A percentile compares a stretch with the other conserved stretches of the same genome.
Conservation (phyloP, 129 eudicot genomes). For the Logfia minima region DNA sequence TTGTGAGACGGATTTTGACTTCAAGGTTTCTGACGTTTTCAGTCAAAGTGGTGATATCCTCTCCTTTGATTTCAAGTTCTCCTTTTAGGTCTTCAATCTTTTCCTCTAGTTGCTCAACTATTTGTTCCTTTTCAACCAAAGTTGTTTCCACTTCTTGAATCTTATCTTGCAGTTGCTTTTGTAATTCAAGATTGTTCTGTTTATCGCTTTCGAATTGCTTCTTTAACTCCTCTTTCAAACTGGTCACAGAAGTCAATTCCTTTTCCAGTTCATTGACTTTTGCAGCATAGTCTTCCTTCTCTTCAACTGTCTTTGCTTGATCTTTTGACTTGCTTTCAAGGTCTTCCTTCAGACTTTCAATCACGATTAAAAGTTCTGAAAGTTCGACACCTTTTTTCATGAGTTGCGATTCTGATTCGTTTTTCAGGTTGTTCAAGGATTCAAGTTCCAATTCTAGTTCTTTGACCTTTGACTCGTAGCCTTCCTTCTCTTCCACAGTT, state of each 20-base stretch:
- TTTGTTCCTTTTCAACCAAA: conserved; percentile 39
- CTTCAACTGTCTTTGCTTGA: conserved; percentile 46
- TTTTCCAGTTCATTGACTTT: conserved; percentile 42
- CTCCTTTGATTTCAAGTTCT: conserved; percentile 78
- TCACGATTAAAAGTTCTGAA: conserved; percentile 39
- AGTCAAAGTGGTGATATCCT: conserved; percentile 53
- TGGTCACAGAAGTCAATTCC: conserved; percentile 31
- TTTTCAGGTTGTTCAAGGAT: conserved; percentile 24
- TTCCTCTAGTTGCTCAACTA: conserved; percentile 53
- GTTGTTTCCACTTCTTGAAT: conserved; percentile 43
- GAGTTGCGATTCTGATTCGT: conserved; percentile 38
- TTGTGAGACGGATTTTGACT: conserved; percentile 77
- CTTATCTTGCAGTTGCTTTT: conserved; percentile 40
- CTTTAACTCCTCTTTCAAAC: conserved; percentile 37
- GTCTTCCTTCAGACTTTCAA: conserved; percentile 60
- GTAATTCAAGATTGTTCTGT: conserved; percentile 37
- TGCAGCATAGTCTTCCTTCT: conserved; percentile 43
- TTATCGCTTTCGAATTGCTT: conserved; percentile 31
- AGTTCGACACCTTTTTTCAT: conserved; percentile 45
- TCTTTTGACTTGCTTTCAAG: conserved; percentile 50
- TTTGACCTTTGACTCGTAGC: conserved; percentile 35
- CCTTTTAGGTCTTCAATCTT: conserved; percentile 68
- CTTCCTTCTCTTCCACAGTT: conserved; percentile 54
- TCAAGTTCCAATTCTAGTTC: conserved; percentile 27
- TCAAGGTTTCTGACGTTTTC: conserved; percentile 73